These are phyloP conservation scores for Phlyctochytrium bullatum DNA, from an alignment of 192 early-diverging fungal genomes.

Conservation along the genomic window DNA sequence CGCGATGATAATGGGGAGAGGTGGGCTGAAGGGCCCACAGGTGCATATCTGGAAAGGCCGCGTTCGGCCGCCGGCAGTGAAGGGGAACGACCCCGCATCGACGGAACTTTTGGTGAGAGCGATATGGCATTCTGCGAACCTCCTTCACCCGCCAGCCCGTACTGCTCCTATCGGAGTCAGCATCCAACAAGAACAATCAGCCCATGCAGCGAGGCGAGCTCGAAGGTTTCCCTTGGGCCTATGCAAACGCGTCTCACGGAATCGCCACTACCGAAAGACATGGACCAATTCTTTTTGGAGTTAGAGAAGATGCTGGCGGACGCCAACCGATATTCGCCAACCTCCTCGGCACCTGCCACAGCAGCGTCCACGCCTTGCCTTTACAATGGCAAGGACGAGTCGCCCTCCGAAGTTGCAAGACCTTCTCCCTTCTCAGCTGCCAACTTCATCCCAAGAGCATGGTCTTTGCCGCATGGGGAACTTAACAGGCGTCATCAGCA, in stretches of 20 bases:
- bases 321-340: neutral
- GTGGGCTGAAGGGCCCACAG: neutral
- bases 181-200: neutral
- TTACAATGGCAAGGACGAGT: neutral
- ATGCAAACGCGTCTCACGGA: conserved; percentile 11
- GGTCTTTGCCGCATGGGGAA: conserved; percentile 1
- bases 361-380: conserved; percentile 2
- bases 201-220: neutral
- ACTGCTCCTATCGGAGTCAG: too few species aligned
- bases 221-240: neutral
- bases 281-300: conserved; percentile 20
- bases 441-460: neutral
- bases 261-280: conserved; percentile 6
- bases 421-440: neutral
- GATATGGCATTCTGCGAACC: neutral
- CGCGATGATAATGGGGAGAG: neutral
- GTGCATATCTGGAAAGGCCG: neutral
- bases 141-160: neutral
- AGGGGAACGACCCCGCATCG: too few species aligned
- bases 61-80: neutral
- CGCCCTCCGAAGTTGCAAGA: neutral
- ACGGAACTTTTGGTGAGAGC: neutral
- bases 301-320: conserved; percentile 14
- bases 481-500: neutral
- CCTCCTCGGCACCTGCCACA: neutral